Percentiles rank a stretch among this genome's conserved stretches.
Conservation (phyloP, 208 protist genomes). For the Jaenimonas drosophilae region DNA sequence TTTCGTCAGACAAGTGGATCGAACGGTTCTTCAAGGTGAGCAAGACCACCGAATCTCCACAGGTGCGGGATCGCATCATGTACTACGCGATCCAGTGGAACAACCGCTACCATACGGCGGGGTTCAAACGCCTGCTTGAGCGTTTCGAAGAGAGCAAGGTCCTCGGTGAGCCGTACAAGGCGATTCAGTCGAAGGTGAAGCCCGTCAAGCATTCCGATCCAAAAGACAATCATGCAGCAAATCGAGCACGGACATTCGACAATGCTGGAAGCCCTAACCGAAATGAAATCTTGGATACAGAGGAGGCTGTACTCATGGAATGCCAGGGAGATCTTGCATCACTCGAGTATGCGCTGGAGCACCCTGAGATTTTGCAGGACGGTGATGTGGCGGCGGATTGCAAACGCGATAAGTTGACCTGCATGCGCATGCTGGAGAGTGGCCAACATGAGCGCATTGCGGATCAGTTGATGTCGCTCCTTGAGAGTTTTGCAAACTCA, state of each 20-base stretch:
- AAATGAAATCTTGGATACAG: conserved; percentile 48
- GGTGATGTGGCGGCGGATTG: conserved; percentile 73
- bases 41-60: conserved; percentile 35
- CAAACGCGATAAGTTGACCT: conserved; percentile 67
- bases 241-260: conserved; percentile 20
- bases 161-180: conserved; percentile 49
- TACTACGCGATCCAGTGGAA: conserved; percentile 61
- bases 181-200: conserved; percentile 23
- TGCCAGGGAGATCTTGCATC: conserved; percentile 80
- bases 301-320: conserved; percentile 67
- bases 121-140: conserved; percentile 60
- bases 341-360: conserved; percentile 81
- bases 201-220: conserved; percentile 9
- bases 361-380: conserved; percentile 74
- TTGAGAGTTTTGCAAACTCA: conserved; percentile 70
- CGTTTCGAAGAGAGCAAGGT: conserved; percentile 65
- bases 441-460: conserved; percentile 60
- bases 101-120: conserved; percentile 62
- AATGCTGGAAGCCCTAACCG: conserved; percentile 19
- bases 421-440: conserved; percentile 76
- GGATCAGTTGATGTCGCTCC: conserved; percentile 69
- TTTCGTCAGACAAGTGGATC: conserved; percentile 83
- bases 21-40: conserved; percentile 80
- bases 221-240: conserved; percentile 3
- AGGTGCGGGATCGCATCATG: conserved; percentile 70